A percentile compares a stretch with the other conserved stretches of the same genome.
These are phyloP conservation scores for Guadua angustifolia DNA, from an alignment of 176 grass and related monocot genomes.

Conservation along the genomic window DNA sequence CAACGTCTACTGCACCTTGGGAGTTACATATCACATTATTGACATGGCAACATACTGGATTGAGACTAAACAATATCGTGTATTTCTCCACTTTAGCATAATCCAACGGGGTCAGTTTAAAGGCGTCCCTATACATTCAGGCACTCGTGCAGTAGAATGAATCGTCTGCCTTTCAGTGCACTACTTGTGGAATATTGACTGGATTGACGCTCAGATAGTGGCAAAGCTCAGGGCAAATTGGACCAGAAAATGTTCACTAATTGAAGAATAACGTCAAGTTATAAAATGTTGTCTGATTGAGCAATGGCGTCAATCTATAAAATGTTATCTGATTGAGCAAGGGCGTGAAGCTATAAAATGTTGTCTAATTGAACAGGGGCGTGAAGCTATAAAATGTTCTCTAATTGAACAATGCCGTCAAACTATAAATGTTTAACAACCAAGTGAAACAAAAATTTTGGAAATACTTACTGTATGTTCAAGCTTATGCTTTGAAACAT, in stretches of 20 bases:
- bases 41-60: constrained; percentile 6
- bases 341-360: not conserved
- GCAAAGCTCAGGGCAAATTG: not conserved
- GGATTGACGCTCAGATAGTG: not conserved
- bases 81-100: not conserved
- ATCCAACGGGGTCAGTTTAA: not conserved
- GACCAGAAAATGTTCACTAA: not conserved
- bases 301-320: not conserved
- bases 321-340: not conserved
- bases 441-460: not conserved
- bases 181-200: not conserved
- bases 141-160: not conserved
- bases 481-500: constrained; percentile 57
- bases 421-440: not conserved
- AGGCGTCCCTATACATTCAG: not conserved
- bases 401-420: not conserved
- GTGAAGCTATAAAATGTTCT: not conserved
- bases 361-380: not conserved
- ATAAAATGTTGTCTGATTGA: not conserved
- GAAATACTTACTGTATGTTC: constrained; percentile 68
- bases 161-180: not conserved
- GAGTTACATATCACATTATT: not conserved
- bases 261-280: not conserved
- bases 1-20: not conserved
- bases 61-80: not conserved